Base-by-base conservation (phyloP, 169 alveolate species). In the Eimeria sp. region DNA sequence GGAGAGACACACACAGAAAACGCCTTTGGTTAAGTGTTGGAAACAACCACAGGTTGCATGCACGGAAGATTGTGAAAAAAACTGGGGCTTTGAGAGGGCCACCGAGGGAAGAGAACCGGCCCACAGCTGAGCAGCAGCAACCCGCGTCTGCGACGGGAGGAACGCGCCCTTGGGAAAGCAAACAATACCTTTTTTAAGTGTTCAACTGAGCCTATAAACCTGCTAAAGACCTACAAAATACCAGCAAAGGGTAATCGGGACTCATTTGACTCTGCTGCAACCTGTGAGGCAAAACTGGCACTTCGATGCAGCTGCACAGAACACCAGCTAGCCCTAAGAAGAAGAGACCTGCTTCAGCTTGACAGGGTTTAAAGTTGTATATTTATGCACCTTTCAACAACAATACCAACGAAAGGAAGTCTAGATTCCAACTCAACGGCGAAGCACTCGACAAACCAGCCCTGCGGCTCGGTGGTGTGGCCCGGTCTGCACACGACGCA, bases 291-390 rank as follows among this genome's bases (percentile, higher is more conserved):
- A 47, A 22, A 43, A 75, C 43, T 20, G 40, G 86, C 63, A 22
- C 88, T 5, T 78, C 88, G 88, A 78, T 78, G 63, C 88, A 78
- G 63, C 88, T 16, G 67, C 20, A 43, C 45, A 0, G 54, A 78
- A 45, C 88, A 49, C 88, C 88, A 78, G 88, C 88, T 78, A 78
- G 88, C 88, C 88, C 65, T 78, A 47, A 1, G 65, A 20, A 47
- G 88, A 40, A 14, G 30, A 43, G 88, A 78, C 88, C 88, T 78
- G 88, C 88, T 78, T 78, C 88, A 30, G 63, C 65, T 4, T 9
- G 27, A n/a, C 4, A 5, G 43, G 51, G 7, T 4, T 78, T 47
- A n/a, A 20, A 47, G 40, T 47, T 49, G 49, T 20, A 7, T 22
- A 40, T 78, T 47, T 78, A 47, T 45, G 20, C 40, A 47, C 88